Percentiles rank a stretch among this genome's conserved stretches.
These are phyloP conservation scores for Didymella pinodella DNA, from an alignment of 2,329 filamentous ascomycete species.

Conservation along the genomic window DNA sequence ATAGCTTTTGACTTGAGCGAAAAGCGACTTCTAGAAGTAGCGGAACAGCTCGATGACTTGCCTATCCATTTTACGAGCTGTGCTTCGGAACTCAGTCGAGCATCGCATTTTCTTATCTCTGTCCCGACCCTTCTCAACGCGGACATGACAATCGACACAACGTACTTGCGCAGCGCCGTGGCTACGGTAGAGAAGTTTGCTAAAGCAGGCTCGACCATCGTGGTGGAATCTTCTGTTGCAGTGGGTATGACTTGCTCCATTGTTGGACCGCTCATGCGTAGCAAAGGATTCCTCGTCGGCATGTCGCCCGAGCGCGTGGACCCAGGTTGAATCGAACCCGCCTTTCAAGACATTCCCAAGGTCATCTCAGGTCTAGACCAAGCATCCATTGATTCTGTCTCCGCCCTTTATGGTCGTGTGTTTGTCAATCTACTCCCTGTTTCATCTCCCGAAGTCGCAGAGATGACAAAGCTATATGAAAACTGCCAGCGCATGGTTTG, in stretches of 20 bases:
- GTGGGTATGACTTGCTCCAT: neutral
- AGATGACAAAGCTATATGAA: neutral
- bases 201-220: neutral
- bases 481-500: neutral
- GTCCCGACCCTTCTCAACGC: conserved; percentile 61
- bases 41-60: neutral
- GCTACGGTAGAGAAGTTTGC: neutral
- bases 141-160: conserved; percentile 58
- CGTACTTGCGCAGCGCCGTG: neutral
- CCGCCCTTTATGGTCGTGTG: neutral
- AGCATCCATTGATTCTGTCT: neutral
- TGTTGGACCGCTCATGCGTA: neutral
- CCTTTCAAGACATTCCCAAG: neutral
- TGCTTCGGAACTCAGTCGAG: conserved; percentile 51
- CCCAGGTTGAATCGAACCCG: neutral
- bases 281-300: neutral
- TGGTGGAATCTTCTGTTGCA: neutral
- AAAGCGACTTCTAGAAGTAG: neutral
- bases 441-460: neutral
- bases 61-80: conserved; percentile 23
- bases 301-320: neutral
- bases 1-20: conserved; percentile 48
- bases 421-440: neutral
- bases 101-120: conserved; percentile 63
- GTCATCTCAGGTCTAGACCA: neutral